These are phyloP conservation scores for Pseudomonodictys pantanalensis DNA, from an alignment of 495 filamentous ascomycete species.

Conservation along the genomic window DNA sequence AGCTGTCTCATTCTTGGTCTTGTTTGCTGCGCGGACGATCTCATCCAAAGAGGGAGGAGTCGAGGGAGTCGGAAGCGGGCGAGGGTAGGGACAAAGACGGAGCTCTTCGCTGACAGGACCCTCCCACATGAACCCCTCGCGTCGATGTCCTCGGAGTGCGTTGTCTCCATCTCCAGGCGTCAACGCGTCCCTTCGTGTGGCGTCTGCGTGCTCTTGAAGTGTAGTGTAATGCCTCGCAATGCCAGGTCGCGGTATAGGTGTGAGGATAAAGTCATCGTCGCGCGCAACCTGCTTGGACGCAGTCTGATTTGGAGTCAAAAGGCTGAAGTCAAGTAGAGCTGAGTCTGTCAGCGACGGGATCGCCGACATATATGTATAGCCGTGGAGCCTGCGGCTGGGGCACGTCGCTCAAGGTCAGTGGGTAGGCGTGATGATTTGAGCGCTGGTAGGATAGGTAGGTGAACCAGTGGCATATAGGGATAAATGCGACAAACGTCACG, in stretches of 20 bases:
- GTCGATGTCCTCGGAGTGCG: background rate
- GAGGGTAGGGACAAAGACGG: background rate
- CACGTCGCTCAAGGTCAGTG: background rate
- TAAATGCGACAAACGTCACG: background rate
- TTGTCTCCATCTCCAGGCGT: background rate
- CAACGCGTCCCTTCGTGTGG: background rate
- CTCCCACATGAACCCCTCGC: slow-evolving; percentile 18
- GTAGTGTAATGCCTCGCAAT: background rate
- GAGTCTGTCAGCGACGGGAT: background rate
- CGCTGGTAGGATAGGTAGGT: background rate
- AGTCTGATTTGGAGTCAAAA: background rate
- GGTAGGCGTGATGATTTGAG: background rate
- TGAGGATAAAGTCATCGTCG: background rate
- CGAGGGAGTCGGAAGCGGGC: background rate
- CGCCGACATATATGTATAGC: background rate
- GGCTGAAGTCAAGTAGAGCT: background rate
- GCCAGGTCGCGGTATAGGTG: background rate
- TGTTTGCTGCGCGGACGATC: background rate
- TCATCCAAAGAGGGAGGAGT: background rate
- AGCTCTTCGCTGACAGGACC: background rate
- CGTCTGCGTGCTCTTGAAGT: background rate
- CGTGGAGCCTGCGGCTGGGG: background rate
- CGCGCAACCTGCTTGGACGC: background rate
- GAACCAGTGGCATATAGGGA: background rate
- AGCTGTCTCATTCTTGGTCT: background rate